Conservation (phyloP, 176 grass and related monocot species). For the Ampelocalamus luodianensis region DNA sequence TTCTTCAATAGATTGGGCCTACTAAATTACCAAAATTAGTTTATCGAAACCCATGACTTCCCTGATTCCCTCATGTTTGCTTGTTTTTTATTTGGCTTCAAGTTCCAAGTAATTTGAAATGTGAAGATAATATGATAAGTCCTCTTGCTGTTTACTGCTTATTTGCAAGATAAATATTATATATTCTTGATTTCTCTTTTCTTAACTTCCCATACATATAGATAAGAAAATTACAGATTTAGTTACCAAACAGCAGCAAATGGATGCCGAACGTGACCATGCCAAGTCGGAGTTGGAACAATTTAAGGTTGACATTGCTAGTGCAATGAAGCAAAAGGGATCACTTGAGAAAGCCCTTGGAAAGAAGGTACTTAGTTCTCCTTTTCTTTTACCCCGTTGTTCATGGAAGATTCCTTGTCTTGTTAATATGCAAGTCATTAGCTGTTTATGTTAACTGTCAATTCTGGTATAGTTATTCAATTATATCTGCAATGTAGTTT, state of each 20-base stretch:
- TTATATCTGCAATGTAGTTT: constrained; percentile 15
- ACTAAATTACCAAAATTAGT: neutral
- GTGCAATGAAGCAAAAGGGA: constrained; percentile 69
- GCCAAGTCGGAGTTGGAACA: constrained; percentile 79
- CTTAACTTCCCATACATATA: constrained; percentile 98
- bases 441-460: neutral
- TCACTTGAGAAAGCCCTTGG: constrained; percentile 78
- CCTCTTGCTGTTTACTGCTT: constrained; percentile 32
- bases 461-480: constrained; percentile 18
- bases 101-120: constrained; percentile 31
- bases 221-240: constrained; percentile 89
- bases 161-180: constrained; percentile 16
- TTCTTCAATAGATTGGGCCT: constrained; percentile 10
- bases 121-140: neutral
- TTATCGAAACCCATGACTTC: neutral
- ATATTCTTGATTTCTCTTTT: constrained; percentile 39
- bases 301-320: constrained; percentile 71
- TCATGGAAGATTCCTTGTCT: constrained; percentile 11
- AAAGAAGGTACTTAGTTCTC: constrained; percentile 75
- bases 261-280: constrained; percentile 90
- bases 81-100: constrained; percentile 23
- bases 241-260: constrained; percentile 89
- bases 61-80: constrained; percentile 5
- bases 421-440: constrained; percentile 19
- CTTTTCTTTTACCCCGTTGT: constrained; percentile 21